phyloP scores from a whole-genome alignment of 495 filamentous ascomycete species.

The Aspergillus diversus region DNA sequence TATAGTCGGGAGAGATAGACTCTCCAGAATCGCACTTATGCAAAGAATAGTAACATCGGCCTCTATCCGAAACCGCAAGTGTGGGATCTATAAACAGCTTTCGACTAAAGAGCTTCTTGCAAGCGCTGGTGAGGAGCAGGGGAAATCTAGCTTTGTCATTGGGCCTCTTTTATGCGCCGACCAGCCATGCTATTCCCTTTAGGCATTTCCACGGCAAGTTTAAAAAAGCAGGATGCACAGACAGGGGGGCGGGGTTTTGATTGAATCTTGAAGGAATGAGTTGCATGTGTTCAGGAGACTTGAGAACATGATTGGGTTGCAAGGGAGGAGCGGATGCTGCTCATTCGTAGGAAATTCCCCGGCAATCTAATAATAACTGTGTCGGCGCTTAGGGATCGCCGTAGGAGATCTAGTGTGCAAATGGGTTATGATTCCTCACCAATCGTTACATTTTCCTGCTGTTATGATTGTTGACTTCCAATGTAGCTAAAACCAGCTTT shows the following conservation, averaged over 20 bases:
- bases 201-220: conserved; percentile 13
- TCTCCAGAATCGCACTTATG: conserved; percentile 19
- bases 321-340: conserved; percentile 11
- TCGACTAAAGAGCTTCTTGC: conserved; percentile 25
- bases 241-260: background rate
- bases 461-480: background rate
- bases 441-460: background rate
- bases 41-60: conserved; percentile 18
- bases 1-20: conserved; percentile 15
- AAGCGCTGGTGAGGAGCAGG: conserved; percentile 24
- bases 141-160: conserved; percentile 19
- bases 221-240: background rate
- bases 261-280: conserved; percentile 14
- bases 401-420: conserved; percentile 38
- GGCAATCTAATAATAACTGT: conserved; percentile 22
- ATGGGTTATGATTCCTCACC: background rate
- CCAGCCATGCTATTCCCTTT: conserved; percentile 16
- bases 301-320: conserved; percentile 18
- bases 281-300: conserved; percentile 17
- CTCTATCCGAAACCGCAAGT: conserved; percentile 23
- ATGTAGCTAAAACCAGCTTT: conserved; percentile 10
- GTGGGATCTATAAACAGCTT: conserved; percentile 32
- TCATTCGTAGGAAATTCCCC: conserved; percentile 18
- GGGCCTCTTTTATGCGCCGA: conserved; percentile 26
- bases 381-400: conserved; percentile 26